Base-by-base conservation (phyloP, 2,329 filamentous ascomycete species). In the Phialocephala subalpina region DNA sequence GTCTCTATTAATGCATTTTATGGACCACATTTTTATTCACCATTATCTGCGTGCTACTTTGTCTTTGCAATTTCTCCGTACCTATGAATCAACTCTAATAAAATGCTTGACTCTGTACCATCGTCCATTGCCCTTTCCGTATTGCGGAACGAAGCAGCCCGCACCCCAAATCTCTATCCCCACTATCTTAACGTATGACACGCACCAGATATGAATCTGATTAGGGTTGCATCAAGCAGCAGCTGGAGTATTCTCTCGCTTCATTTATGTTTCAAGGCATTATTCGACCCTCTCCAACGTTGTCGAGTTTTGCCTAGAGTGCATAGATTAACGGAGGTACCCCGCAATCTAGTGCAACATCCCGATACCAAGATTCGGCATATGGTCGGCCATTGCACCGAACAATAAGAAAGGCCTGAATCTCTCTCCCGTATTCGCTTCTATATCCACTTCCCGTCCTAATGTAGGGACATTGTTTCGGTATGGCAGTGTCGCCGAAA, bases 401-500 rank as follows among this genome's bases (percentile, higher is more conserved):
- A 18, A 6, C 40, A 18, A n/a, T 42, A 25, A 49, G 20, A 27
- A 22, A 49, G 9, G n/a, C 45, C 25, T 49, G 20, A 1, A 25
- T 11, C 8, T 49, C 20, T 22, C 16, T 27, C 22, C 20, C 3
- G 22, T 20, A 49, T 25, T 4, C 12, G 20, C 7, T 4, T 22
- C 7, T 49, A 20, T 22, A 49, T 53, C 16, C 49, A 33, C 49
- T 53, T 53, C 49, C 11, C 11, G 49, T 53, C 49, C 49, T 16
- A 14, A 53, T 53, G 49, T 53, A 8, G 9, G 12, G 18, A 18
- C 14, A 53, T 53, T 53, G 14, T 53, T 49, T 49, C n/a, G 20
- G 7, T 49, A 49, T 49, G 45, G 45, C 45, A 33, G 12, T n/a
- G 49, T 33, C 49, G 49, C 49, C 49, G 25, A 53, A 53, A 33